Evolutionary conservation across 192 early-diverging fungal species (phyloP).

Genomic region (Allomyces macrogynus): DNA sequence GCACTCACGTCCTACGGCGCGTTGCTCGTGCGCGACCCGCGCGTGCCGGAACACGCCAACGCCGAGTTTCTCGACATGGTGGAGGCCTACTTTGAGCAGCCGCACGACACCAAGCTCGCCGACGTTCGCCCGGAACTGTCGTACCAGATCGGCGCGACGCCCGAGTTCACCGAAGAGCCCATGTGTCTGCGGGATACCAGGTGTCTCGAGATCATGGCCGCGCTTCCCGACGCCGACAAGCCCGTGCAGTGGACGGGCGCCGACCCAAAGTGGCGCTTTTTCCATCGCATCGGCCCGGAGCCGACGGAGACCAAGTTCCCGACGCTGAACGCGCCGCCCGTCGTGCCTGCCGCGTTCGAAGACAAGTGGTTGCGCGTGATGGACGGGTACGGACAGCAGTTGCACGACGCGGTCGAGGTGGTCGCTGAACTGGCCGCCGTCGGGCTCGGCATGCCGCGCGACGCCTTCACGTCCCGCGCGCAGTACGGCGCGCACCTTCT

Average conservation of each 20-base stretch:
- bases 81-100: slow-evolving; percentile 51
- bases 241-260: slow-evolving; percentile 9
- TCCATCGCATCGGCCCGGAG: slow-evolving; percentile 38
- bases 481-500: slow-evolving; percentile 43
- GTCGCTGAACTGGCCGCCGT: slow-evolving; percentile 42
- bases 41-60: slow-evolving; percentile 30
- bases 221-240: slow-evolving; percentile 2
- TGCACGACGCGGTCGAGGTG: slow-evolving; percentile 28
- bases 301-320: slow-evolving; percentile 34
- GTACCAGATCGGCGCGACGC: slow-evolving; percentile 38
- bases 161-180: slow-evolving; percentile 44
- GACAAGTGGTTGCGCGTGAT: slow-evolving; percentile 32
- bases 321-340: slow-evolving; percentile 37
- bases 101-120: slow-evolving; percentile 30
- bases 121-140: slow-evolving; percentile 40
- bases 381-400: slow-evolving; percentile 39
- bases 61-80: slow-evolving; percentile 33
- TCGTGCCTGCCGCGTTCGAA: slow-evolving; percentile 43
- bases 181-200: slow-evolving; percentile 33
- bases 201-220: slow-evolving; percentile 31
- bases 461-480: slow-evolving; percentile 32
- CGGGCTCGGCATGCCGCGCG: slow-evolving; percentile 32
- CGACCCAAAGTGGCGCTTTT: slow-evolving; percentile 58
- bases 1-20: slow-evolving; percentile 40
- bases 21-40: slow-evolving; percentile 41